These are phyloP conservation scores for Eruca vesicaria DNA, from an alignment of 441 rosid genomes.

Conservation along the genomic window DNA sequence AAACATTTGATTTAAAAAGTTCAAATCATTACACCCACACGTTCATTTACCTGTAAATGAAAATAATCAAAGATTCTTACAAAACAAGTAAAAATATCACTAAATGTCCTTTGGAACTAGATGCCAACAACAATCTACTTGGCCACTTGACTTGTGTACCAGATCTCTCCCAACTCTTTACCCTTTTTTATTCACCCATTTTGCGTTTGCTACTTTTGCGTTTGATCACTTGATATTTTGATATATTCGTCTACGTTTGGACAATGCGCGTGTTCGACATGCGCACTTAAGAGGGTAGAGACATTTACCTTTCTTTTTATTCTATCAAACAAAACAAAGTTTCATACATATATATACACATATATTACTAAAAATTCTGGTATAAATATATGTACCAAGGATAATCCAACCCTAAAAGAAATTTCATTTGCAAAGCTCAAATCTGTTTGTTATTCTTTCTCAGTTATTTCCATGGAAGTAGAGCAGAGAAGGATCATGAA, in stretches of 20 bases:
- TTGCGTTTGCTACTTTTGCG: conserved; percentile 23
- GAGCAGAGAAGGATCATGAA: conserved; percentile 34
- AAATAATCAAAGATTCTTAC: conserved; percentile 20
- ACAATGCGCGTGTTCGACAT: conserved; percentile 37
- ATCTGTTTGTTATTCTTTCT: background rate
- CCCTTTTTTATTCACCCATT: conserved; percentile 15
- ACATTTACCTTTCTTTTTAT: conserved; percentile 13
- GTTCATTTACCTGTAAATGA: background rate
- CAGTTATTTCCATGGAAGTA: conserved; percentile 22
- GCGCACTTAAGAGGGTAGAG: conserved; percentile 28
- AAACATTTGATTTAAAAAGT: conserved; percentile 8
- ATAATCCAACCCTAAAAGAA: background rate
- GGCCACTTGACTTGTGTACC: conserved; percentile 31
- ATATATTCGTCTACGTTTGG: conserved; percentile 20
- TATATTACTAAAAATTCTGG: conserved; percentile 1
- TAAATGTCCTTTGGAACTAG: conserved; percentile 27
- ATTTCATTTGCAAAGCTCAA: conserved; percentile 7
- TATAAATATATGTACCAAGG: background rate
- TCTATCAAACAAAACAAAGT: background rate
- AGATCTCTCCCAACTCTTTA: conserved; percentile 9
- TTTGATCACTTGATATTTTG: conserved; percentile 20
- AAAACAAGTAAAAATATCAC: conserved; percentile 14
- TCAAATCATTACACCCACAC: conserved; percentile 14
- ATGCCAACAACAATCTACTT: conserved; percentile 31
- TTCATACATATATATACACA: background rate